Conservation (phyloP, 106 monocot genomes). For the Dactylorhiza incarnata region DNA sequence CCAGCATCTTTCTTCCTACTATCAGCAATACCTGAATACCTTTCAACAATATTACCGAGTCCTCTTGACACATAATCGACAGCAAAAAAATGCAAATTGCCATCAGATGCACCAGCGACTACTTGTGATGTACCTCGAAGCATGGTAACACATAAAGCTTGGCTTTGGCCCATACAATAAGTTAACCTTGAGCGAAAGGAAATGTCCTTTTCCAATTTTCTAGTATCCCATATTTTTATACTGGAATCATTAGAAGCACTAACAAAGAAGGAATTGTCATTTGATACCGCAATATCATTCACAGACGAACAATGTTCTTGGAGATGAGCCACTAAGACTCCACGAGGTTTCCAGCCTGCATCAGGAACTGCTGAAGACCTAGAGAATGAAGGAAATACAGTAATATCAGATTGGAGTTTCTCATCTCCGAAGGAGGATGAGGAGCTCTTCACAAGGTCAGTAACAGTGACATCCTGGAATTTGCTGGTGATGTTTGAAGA, state of each 20-base stretch:
- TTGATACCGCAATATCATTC: constrained; percentile 79
- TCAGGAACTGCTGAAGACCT: constrained; percentile 46
- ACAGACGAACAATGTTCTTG: constrained; percentile 86
- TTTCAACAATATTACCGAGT: constrained; percentile 66
- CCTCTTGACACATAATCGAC: constrained; percentile 83
- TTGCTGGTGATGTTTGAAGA: constrained; percentile 46
- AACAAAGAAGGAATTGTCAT: constrained; percentile 78
- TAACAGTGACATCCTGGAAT: constrained; percentile 59
- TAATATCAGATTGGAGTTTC: constrained; percentile 35
- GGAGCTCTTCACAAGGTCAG: constrained; percentile 52
- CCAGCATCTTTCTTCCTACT: constrained; percentile 68
- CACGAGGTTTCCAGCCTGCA: constrained; percentile 81
- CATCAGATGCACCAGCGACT: constrained; percentile 66
- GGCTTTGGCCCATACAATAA: constrained; percentile 53
- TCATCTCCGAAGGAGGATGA: constrained; percentile 56
- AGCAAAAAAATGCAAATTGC: constrained; percentile 71
- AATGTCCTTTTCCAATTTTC: constrained; percentile 89
- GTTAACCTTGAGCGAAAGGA: constrained; percentile 92
- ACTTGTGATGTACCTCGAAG: constrained; percentile 71
- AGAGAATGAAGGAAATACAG: constrained; percentile 41
- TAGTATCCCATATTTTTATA: constrained; percentile 95
- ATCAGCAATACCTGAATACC: constrained; percentile 90
- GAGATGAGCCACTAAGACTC: constrained; percentile 88
- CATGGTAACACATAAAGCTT: constrained; percentile 72
- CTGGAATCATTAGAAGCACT: constrained; percentile 90